These are phyloP conservation scores for Sicyos edulis DNA, from an alignment of 306 rosid species.

Conservation along the genomic window DNA sequence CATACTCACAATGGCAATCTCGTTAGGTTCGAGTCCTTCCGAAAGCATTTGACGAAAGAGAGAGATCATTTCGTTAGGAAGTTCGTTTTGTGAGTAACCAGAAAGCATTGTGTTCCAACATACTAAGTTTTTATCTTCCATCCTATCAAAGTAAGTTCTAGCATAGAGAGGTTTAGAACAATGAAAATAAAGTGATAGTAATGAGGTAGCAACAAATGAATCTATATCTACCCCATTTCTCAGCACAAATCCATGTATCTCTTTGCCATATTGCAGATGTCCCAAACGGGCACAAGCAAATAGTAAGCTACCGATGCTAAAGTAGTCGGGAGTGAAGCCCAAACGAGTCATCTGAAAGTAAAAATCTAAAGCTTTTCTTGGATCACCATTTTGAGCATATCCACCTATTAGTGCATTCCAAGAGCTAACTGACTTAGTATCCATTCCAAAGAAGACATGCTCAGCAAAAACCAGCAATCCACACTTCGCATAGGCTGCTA, in stretches of 20 bases:
- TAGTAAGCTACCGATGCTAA: conserved; percentile 58
- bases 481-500: conserved; percentile 64
- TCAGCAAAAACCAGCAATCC: conserved; percentile 48
- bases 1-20: conserved; percentile 33
- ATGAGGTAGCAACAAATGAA: conserved; percentile 57
- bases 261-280: conserved; percentile 42
- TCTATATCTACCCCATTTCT: conserved; percentile 57
- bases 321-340: conserved; percentile 49
- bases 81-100: conserved; percentile 53
- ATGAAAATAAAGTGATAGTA: conserved; percentile 53
- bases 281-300: conserved; percentile 58
- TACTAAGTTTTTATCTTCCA: conserved; percentile 38
- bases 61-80: conserved; percentile 56
- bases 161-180: conserved; percentile 39
- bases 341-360: conserved; percentile 49
- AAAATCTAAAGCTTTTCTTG: conserved; percentile 52
- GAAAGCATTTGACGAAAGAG: conserved; percentile 56
- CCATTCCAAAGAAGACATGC: conserved; percentile 44
- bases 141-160: conserved; percentile 42
- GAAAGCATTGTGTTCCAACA: conserved; percentile 67
- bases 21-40: conserved; percentile 19
- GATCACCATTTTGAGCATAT: conserved; percentile 64
- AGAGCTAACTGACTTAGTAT: conserved; percentile 52
- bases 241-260: conserved; percentile 57
- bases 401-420: conserved; percentile 80